Percentiles rank a stretch among this genome's conserved stretches.
Evolutionary conservation across 78 protist species (phyloP).

Genomic region (Polysphondylium violaceum): DNA sequence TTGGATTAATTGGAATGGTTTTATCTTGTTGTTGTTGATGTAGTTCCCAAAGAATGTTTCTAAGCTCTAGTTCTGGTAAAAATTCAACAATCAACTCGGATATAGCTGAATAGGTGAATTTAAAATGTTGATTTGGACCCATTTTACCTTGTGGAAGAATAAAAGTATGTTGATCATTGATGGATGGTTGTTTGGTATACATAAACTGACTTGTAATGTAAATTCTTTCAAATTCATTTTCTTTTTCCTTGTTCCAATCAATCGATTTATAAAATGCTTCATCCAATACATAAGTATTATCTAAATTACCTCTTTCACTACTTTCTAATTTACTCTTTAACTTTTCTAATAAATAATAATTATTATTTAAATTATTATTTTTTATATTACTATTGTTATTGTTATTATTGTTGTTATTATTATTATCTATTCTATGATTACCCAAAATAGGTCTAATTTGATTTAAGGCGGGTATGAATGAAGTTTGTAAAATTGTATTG

Average conservation of each 20-base stretch:
- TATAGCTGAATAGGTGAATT: conserved; percentile 30
- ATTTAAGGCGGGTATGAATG: conserved; percentile 33
- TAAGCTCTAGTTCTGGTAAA: conserved; percentile 29
- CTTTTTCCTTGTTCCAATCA: conserved; percentile 56
- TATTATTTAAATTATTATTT: background rate
- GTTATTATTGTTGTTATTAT: background rate
- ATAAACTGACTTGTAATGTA: conserved; percentile 41
- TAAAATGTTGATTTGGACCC: conserved; percentile 41
- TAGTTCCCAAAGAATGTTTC: conserved; percentile 53
- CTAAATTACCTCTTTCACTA: background rate
- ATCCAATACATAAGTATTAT: conserved; percentile 18
- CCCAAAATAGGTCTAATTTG: conserved; percentile 43
- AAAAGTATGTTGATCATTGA: conserved; percentile 53
- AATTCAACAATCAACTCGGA: conserved; percentile 50
- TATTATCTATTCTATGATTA: conserved; percentile 31
- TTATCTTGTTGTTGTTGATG: conserved; percentile 28
- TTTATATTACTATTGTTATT: background rate
- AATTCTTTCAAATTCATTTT: conserved; percentile 56
- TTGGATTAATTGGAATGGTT: conserved; percentile 51
- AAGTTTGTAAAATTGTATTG: conserved; percentile 38
- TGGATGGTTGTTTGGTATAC: conserved; percentile 6
- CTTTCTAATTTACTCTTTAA: conserved; percentile 15
- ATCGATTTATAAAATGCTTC: background rate
- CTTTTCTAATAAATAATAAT: conserved; percentile 14
- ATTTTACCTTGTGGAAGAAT: conserved; percentile 52